Conservation (phyloP, 2,329 filamentous ascomycete genomes). For the Aspergillus viridinutans region DNA sequence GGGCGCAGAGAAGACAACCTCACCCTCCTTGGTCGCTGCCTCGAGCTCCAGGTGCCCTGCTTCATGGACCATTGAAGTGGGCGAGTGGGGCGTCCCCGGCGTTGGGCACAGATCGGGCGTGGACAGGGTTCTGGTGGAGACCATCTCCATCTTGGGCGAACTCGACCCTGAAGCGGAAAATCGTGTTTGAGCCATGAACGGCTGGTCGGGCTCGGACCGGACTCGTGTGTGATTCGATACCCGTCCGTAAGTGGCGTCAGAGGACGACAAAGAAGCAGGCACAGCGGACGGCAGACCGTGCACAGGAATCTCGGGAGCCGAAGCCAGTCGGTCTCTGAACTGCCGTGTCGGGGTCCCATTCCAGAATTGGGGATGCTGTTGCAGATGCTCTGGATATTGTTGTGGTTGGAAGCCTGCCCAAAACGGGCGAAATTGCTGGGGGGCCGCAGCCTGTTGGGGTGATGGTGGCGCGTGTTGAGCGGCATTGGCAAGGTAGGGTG, state of each 20-base stretch:
- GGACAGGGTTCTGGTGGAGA: conserved; percentile 26
- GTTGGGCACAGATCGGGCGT: conserved; percentile 32
- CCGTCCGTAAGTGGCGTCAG: conserved; percentile 18
- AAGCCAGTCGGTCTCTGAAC: conserved; percentile 33
- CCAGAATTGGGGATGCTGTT: conserved; percentile 15
- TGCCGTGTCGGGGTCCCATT: conserved; percentile 18
- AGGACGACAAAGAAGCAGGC: not conserved
- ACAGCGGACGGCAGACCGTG: conserved; percentile 14
- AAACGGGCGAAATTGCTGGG: conserved; percentile 15
- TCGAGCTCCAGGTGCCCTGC: conserved; percentile 8
- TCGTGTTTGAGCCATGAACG: conserved; percentile 8
- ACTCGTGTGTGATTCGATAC: conserved; percentile 16
- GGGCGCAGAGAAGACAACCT: conserved; percentile 23
- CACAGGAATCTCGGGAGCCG: conserved; percentile 30
- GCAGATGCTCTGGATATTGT: conserved; percentile 1
- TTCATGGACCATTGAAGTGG: conserved; percentile 14
- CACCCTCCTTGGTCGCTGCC: conserved; percentile 12
- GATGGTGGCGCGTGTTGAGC: conserved; percentile 14
- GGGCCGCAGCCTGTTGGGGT: conserved; percentile 4
- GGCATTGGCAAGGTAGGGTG: conserved; percentile 23
- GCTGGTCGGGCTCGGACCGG: conserved; percentile 17
- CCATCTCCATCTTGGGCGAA: conserved; percentile 19
- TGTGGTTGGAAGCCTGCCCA: conserved; percentile 25
- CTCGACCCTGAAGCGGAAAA: conserved; percentile 8
- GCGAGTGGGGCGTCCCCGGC: conserved; percentile 27